Percentiles rank a stretch among this genome's conserved stretches.
Evolutionary conservation across 108 stramenopile species (phyloP).

Genomic region (Stephanodiscus minutulus): DNA sequence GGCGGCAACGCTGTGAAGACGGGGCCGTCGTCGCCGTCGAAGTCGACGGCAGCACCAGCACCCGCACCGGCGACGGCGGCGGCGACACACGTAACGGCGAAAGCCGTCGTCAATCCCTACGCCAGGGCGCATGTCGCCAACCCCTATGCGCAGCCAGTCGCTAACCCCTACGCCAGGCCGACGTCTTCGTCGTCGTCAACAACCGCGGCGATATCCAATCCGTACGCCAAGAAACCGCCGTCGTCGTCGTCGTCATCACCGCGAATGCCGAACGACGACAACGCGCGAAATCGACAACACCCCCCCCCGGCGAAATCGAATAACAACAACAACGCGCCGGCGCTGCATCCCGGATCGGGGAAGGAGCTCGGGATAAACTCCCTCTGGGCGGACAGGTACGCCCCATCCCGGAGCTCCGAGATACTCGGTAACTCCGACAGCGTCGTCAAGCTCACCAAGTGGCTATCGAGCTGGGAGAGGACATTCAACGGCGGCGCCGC

Average conservation of each 20-base stretch:
- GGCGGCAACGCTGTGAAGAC: background rate
- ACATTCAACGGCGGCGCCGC: conserved; percentile 68
- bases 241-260: background rate
- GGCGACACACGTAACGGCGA: too few relatives aligned
- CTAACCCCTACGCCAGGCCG: conserved; percentile 30
- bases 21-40: background rate
- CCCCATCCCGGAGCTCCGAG: conserved; percentile 63
- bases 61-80: too few relatives aligned
- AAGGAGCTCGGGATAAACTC: conserved; percentile 35
- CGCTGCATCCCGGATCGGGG: conserved; percentile 5
- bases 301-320: background rate
- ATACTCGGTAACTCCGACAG: conserved; percentile 83
- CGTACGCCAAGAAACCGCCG: conserved; percentile 56
- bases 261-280: background rate
- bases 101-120: conserved; percentile 46
- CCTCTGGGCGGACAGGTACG: conserved; percentile 95
- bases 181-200: background rate
- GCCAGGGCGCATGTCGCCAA: conserved; percentile 33
- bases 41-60: background rate
- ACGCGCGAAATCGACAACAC: background rate
- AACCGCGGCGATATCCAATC: conserved; percentile 40
- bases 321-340: background rate
- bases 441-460: conserved; percentile 58
- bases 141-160: too few relatives aligned
- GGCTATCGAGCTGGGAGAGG: conserved; percentile 86